Evolutionary conservation across 768 basidiomycete genomes (phyloP).

Genomic region (Rhodotorula graminis): DNA sequence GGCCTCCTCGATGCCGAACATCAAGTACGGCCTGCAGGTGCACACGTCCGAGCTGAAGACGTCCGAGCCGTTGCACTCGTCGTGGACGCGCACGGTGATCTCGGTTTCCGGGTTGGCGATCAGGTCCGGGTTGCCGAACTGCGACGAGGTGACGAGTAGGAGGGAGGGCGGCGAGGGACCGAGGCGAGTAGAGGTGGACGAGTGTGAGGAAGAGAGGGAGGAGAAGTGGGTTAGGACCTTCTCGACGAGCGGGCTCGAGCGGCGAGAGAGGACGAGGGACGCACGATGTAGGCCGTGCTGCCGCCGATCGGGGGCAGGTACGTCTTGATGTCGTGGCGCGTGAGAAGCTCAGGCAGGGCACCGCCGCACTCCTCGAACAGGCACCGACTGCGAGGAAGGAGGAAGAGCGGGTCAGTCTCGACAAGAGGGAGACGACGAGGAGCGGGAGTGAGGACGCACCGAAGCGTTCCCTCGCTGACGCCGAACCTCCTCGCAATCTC

Average conservation of each 20-base stretch:
- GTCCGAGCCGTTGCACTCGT: constrained; percentile 94
- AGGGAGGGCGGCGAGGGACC: constrained; percentile 36
- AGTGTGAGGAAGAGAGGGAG: constrained; percentile 47
- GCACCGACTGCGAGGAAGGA: constrained; percentile 55
- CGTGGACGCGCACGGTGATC: constrained; percentile 82
- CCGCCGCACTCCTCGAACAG: constrained; percentile 95
- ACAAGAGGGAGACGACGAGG: no score
- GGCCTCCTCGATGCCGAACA: constrained; percentile 64
- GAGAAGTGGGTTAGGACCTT: no score
- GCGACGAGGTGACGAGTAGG: not conserved
- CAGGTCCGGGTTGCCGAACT: constrained; percentile 78
- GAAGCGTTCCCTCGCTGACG: constrained; percentile 62
- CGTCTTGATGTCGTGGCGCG: constrained; percentile 81
- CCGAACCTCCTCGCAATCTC: constrained; percentile 42
- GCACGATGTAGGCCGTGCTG: constrained; percentile 74
- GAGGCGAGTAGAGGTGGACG: not conserved
- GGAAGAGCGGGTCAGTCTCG: no score
- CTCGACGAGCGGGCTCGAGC: no score
- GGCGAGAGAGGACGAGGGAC: constrained; percentile 41
- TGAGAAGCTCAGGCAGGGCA: constrained; percentile 74
- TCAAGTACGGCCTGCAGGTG: constrained; percentile 80
- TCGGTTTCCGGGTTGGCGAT: constrained; percentile 71
- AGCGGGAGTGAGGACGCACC: no score
- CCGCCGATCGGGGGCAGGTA: constrained; percentile 94
- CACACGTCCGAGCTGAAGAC: constrained; percentile 83